phyloP scores from a whole-genome alignment of 495 filamentous ascomycete genomes.

The Aspergillus bridgeri region DNA sequence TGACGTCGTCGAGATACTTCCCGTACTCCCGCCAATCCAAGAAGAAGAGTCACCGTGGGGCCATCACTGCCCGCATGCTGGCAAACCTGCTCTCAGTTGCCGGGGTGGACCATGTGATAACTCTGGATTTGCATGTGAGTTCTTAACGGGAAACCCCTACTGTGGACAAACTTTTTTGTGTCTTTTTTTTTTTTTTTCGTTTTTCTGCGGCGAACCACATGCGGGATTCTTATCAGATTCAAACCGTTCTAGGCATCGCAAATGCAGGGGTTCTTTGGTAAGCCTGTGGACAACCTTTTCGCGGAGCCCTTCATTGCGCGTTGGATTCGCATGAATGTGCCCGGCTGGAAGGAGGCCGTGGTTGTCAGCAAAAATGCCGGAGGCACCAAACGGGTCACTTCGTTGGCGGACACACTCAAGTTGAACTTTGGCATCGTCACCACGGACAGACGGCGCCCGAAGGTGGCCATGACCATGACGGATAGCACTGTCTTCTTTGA shows the following conservation, averaged over 20 bases:
- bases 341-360: slow-evolving; percentile 84
- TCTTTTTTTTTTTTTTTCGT: too few relatives aligned
- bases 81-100: slow-evolving; percentile 91
- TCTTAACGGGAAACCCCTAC: background rate
- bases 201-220: slow-evolving; percentile 1
- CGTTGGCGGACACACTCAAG: slow-evolving; percentile 90
- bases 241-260: slow-evolving; percentile 62
- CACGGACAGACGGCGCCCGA: slow-evolving; percentile 76
- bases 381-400: slow-evolving; percentile 96
- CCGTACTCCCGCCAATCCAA: slow-evolving; percentile 98
- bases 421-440: slow-evolving; percentile 97
- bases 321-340: slow-evolving; percentile 88
- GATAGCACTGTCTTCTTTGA: slow-evolving; percentile 60
- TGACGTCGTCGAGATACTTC: slow-evolving; percentile 69
- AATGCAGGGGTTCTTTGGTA: slow-evolving; percentile 99
- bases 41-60: slow-evolving; percentile 95
- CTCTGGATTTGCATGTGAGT: slow-evolving; percentile 85
- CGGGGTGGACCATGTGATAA: slow-evolving; percentile 95
- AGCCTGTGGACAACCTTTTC: slow-evolving; percentile 95
- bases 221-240: slow-evolving; percentile 11
- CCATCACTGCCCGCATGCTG: slow-evolving; percentile 94
- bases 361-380: slow-evolving; percentile 98
- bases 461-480: slow-evolving; percentile 54
- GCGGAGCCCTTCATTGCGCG: slow-evolving; percentile 94
- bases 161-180: background rate